These are phyloP conservation scores for Tritrichomonas musculus DNA, from an alignment of 208 protist species.

Conservation along the genomic window DNA sequence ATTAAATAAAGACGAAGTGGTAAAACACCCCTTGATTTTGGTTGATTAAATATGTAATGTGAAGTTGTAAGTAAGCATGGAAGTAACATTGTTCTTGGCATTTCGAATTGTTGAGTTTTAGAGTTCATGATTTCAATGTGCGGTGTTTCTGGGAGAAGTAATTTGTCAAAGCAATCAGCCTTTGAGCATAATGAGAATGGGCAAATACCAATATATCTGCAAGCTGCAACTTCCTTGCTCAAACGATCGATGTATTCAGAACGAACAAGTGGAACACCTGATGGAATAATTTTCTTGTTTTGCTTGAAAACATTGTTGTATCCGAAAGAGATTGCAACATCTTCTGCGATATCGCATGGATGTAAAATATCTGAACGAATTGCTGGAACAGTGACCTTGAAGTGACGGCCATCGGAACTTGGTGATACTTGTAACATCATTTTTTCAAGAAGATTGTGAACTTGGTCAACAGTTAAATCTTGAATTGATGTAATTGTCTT, in stretches of 20 bases:
- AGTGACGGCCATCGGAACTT: not conserved
- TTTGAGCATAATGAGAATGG: constrained; percentile 31
- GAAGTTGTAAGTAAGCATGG: not conserved
- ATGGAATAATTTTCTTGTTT: constrained; percentile 35
- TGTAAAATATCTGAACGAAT: constrained; percentile 43
- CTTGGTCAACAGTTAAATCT: not conserved
- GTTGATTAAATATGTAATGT: not conserved
- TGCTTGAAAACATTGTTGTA: constrained; percentile 41
- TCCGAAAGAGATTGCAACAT: constrained; percentile 48
- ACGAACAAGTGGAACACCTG: constrained; percentile 35
- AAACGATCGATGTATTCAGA: constrained; percentile 33
- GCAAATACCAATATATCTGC: constrained; percentile 15
- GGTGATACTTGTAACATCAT: not conserved
- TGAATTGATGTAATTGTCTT: not conserved
- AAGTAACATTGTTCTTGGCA: constrained; percentile 23
- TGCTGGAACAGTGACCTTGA: constrained; percentile 35
- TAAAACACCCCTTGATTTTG: not conserved
- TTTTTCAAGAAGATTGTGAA: not conserved
- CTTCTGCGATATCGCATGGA: constrained; percentile 45
- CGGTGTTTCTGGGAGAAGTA: not conserved
- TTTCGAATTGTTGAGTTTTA: constrained; percentile 39
- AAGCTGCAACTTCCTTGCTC: not conserved
- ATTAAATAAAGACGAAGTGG: constrained; percentile 36
- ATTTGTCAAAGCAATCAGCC: constrained; percentile 11
- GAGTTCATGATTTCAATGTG: constrained; percentile 25